phyloP scores from a whole-genome alignment of 345 rosid species.

The Lumnitzera littorea region DNA sequence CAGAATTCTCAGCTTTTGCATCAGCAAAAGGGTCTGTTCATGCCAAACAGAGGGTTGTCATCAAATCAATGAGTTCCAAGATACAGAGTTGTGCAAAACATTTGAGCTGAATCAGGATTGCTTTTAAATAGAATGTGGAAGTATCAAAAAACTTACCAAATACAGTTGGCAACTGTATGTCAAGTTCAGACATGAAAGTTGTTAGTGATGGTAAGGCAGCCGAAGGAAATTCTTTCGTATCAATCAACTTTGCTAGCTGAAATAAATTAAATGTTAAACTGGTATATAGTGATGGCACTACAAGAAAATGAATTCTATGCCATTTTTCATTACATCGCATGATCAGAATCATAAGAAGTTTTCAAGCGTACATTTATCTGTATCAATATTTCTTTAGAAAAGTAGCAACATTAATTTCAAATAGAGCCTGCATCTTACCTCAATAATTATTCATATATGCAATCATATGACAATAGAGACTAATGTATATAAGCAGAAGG shows the following conservation, averaged over 20 bases:
- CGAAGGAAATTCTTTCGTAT: slow-evolving; percentile 4
- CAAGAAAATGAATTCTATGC: too few species aligned
- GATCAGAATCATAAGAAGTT: too few species aligned
- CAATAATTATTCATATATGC: too few species aligned
- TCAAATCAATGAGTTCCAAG: neutral
- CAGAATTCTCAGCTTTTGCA: slow-evolving; percentile 72
- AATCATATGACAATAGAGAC: too few species aligned
- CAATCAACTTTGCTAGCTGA: slow-evolving; percentile 5
- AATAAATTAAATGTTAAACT: neutral
- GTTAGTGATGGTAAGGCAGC: slow-evolving; percentile 10
- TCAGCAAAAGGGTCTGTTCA: slow-evolving; percentile 56
- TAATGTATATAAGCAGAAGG: too few species aligned
- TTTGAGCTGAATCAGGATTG: neutral
- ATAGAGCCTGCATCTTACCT: too few species aligned
- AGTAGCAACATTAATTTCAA: too few species aligned
- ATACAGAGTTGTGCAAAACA: neutral
- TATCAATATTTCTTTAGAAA: too few species aligned
- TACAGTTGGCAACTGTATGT: slow-evolving; percentile 43
- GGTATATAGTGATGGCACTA: neutral
- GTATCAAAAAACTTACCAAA: slow-evolving; percentile 26
- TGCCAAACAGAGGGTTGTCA: neutral
- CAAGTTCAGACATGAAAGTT: slow-evolving; percentile 62
- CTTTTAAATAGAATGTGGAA: neutral
- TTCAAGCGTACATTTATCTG: too few species aligned
- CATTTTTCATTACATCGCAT: too few species aligned